Conservation (phyloP, 352 stramenopile species). For the Pythium sukuiense region DNA sequence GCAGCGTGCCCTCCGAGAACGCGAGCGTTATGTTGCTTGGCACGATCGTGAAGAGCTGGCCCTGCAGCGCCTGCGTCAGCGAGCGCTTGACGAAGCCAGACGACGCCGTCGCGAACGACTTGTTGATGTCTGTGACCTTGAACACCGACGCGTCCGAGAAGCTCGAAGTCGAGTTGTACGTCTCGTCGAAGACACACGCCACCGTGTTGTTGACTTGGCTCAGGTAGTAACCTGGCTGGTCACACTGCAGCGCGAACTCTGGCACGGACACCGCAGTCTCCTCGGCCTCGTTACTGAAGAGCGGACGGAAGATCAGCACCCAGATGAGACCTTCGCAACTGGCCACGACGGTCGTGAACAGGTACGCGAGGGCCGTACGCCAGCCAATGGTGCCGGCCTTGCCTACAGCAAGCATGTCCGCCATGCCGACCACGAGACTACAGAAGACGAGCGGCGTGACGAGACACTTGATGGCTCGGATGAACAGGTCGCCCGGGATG, state of each 20-base stretch:
- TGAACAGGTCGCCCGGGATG: conserved; percentile 45
- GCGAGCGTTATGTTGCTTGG: conserved; percentile 33
- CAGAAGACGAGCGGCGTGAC: conserved; percentile 47
- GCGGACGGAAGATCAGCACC: conserved; percentile 23
- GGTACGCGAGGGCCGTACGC: conserved; percentile 31
- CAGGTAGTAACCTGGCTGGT: conserved; percentile 19
- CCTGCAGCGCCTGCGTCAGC: conserved; percentile 25
- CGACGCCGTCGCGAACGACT: conserved; percentile 11
- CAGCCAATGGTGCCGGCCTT: conserved; percentile 34
- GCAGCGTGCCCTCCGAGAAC: conserved; percentile 31
- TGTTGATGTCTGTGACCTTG: conserved; percentile 27
- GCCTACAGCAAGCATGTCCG: conserved; percentile 34
- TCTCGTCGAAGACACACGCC: conserved; percentile 15
- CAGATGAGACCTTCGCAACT: conserved; percentile 19
- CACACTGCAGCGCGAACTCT: conserved; percentile 23
- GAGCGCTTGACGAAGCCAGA: conserved; percentile 12
- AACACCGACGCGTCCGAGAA: conserved; percentile 24
- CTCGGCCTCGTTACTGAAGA: conserved; percentile 19
- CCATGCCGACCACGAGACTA: conserved; percentile 37
- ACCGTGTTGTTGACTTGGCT: conserved; percentile 26
- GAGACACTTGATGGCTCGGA: conserved; percentile 46
- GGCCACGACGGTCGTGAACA: conserved; percentile 24
- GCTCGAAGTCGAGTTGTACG: conserved; percentile 7
- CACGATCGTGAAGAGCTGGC: conserved; percentile 25
- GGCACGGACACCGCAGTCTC: not conserved